Evolutionary conservation across 2,329 filamentous ascomycete species (phyloP), one percentile per base, ranked within the genome.

Genomic region (Akanthomyces dipterigenus): DNA sequence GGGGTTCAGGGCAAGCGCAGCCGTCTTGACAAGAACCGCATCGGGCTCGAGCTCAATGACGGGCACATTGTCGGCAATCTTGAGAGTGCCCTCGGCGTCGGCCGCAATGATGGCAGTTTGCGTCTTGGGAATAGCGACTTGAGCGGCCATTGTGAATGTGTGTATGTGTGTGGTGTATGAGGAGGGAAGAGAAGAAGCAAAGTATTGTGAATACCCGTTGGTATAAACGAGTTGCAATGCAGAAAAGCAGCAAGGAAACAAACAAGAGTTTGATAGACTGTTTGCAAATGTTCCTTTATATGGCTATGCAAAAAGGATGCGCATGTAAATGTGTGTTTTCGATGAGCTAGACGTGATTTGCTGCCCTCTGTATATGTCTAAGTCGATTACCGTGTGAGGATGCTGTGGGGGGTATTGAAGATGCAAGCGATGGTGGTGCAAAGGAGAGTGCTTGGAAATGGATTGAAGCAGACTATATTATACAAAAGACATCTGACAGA

Each of bases 1-100:
- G 1, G 73, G 75, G 63, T 76, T 77, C 36, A 77, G 50, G 18
- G 72, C 73, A 1, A 76, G 70, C 1, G 70, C 69, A 20, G 60
- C 63, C 5, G 66, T 67, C 53, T 64, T 63, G 42, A 72, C 64
- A 20, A 70, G 61, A 38, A 70, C 61, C 26, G 63, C 40, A 31
- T 64, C 42, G 56, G 55, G 48, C 63, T 65, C 60, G 12, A 62
- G 51, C 45, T 42, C 14, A 22, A 56, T 51, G 12, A 62, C 46
- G 26, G 51, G 53, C 3, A 62, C 45, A 16, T 51, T 51, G 60
- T 40, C 16, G 26, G 18, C 45, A n/a, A 62, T 49, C 38, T 54
- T 40, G 34, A 62, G 48, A 38, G 46, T 62, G 48, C 60, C 60
- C 2, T 57, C 60, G 6, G 14, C 48, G 24, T 58, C 60, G 43